These are phyloP conservation scores for Gossypium aridum DNA, from an alignment of 441 rosid species.

Conservation along the genomic window DNA sequence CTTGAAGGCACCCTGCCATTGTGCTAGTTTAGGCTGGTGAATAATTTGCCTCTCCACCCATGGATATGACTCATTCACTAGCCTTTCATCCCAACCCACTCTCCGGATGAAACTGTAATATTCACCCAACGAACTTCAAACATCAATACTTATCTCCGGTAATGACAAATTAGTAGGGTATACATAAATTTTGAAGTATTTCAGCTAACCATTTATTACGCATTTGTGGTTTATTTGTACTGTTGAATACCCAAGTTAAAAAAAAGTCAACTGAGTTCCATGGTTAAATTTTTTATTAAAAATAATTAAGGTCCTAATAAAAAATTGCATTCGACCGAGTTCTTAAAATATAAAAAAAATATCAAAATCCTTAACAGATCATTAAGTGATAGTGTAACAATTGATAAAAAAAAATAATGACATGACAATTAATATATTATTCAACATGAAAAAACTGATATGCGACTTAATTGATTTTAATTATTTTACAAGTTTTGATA, in stretches of 20 bases:
- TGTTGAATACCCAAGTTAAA: background rate
- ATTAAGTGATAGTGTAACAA: too few species aligned
- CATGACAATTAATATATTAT: too few species aligned
- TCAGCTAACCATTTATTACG: background rate
- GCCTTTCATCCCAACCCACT: constrained; percentile 74
- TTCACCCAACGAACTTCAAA: background rate
- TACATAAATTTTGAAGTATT: background rate
- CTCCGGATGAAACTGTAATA: constrained; percentile 63
- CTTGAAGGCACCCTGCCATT: constrained; percentile 73
- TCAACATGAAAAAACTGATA: too few species aligned
- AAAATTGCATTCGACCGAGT: too few species aligned
- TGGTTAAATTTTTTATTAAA: too few species aligned
- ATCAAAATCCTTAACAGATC: too few species aligned
- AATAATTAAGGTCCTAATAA: too few species aligned
- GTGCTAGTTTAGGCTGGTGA: constrained; percentile 52
- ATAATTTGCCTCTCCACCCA: constrained; percentile 86
- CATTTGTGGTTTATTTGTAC: background rate
- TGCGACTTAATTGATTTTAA: too few species aligned
- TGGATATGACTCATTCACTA: constrained; percentile 84
- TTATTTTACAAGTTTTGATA: too few species aligned
- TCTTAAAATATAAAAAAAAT: too few species aligned
- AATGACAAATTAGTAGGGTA: background rate
- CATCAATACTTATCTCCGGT: background rate
- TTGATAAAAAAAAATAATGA: too few species aligned
- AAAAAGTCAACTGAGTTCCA: too few species aligned